A percentile compares a stretch with the other conserved stretches of the same genome.
These are phyloP conservation scores for Neofusicoccum parvum DNA, from an alignment of 2,329 filamentous ascomycete genomes.

Conservation along the genomic window DNA sequence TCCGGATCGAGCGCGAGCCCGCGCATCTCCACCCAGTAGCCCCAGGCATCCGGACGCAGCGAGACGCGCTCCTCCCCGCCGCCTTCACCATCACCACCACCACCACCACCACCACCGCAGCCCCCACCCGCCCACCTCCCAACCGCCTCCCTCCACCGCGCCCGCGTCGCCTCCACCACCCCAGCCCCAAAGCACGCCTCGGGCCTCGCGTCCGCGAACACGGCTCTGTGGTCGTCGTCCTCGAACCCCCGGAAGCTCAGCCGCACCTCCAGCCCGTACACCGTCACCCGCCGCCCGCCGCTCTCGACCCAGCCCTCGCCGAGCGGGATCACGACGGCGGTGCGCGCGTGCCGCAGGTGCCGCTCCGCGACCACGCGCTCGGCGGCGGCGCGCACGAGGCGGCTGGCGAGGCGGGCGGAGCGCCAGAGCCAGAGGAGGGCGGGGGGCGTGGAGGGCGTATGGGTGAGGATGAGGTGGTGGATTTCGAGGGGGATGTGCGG, in stretches of 20 bases:
- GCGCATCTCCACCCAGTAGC: conserved; percentile 6
- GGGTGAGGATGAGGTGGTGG: not conserved
- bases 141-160: not conserved
- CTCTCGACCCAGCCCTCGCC: not conserved
- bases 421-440: conserved; percentile 1
- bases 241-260: not conserved
- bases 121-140: not conserved
- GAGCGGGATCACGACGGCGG: not conserved
- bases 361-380: not conserved
- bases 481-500: conserved; percentile 2
- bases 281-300: not conserved
- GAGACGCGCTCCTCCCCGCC: not conserved
- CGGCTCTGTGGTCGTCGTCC: not conserved
- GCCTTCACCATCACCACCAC: too few relatives aligned
- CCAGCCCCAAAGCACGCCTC: not conserved
- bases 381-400: not conserved
- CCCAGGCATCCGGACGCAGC: not conserved
- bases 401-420: not conserved
- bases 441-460: not conserved
- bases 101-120: too few relatives aligned
- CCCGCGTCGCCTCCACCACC: conserved; percentile 1
- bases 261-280: not conserved
- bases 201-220: conserved; percentile 1
- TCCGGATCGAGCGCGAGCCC: conserved; percentile 28
- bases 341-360: not conserved